Percentiles rank a stretch among this genome's conserved stretches.
Evolutionary conservation across 139 green algal species (phyloP).

Genomic region (Micractinium sp.): DNA sequence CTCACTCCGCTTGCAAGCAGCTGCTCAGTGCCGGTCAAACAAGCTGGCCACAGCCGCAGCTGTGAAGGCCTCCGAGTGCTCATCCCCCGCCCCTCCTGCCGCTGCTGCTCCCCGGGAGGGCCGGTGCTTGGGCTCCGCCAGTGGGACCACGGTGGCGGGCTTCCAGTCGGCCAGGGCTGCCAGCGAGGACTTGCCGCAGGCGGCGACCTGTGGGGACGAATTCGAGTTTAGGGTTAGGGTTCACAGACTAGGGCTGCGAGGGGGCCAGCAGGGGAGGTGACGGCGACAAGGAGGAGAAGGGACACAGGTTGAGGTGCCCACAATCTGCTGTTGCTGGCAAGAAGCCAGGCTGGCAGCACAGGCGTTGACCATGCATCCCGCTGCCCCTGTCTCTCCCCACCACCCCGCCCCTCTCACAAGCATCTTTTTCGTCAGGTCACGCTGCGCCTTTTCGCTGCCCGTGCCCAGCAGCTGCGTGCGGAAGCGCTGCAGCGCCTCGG

Average conservation of each 20-base stretch:
- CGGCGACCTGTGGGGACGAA: conserved; percentile 37
- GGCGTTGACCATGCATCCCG: no score
- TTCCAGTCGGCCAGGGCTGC: conserved; percentile 57
- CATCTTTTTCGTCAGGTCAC: conserved; percentile 68
- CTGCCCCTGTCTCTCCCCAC: no score
- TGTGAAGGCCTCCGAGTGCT: conserved; percentile 32
- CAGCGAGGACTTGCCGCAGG: conserved; percentile 44
- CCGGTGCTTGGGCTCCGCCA: conserved; percentile 47
- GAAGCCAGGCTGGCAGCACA: neutral
- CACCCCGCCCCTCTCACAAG: conserved; percentile 37
- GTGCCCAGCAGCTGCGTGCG: neutral
- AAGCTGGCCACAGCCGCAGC: conserved; percentile 6
- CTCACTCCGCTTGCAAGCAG: no score
- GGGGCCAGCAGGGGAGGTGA: neutral
- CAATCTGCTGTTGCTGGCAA: no score
- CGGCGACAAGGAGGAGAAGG: no score
- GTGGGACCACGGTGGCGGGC: conserved; percentile 47
- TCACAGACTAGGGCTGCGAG: no score
- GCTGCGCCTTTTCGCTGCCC: conserved; percentile 77
- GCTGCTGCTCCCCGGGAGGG: neutral
- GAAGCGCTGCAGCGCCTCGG: conserved; percentile 12
- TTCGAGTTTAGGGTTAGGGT: no score
- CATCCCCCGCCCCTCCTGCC: neutral
- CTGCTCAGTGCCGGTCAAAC: conserved; percentile 35
- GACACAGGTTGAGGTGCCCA: no score